Percentiles rank a stretch among this genome's conserved stretches.
phyloP scores from a whole-genome alignment of 73 alveolate species.

The Symbiodinium natans region DNA sequence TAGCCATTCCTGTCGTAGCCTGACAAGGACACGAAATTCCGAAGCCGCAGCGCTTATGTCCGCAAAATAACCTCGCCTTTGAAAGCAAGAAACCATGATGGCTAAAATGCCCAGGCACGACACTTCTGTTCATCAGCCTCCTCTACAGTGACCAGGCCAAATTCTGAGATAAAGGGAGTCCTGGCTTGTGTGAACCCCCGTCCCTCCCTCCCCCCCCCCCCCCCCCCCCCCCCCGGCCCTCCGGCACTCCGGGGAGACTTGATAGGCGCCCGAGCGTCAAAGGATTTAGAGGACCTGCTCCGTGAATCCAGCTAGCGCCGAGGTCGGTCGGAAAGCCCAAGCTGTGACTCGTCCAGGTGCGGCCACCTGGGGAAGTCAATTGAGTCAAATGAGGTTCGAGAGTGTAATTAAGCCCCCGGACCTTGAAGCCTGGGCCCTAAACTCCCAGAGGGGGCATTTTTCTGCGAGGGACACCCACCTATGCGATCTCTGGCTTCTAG shows the following conservation, averaged over 20 bases:
- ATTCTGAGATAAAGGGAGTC: not conserved
- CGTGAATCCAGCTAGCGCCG: constrained; percentile 71
- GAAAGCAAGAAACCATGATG: not conserved
- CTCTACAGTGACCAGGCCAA: not conserved
- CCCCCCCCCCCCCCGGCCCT: too few relatives aligned
- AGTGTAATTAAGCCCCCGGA: not conserved
- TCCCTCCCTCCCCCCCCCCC: too few relatives aligned
- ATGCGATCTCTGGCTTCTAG: constrained; percentile 31
- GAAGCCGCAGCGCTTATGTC: not conserved
- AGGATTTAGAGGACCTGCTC: constrained; percentile 14
- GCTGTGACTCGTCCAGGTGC: constrained; percentile 7
- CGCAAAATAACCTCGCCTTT: not conserved
- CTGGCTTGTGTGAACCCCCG: too few relatives aligned
- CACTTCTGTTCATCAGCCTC: constrained; percentile 11
- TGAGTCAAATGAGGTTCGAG: not conserved
- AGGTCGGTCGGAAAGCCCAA: constrained; percentile 53
- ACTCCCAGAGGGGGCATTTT: not conserved
- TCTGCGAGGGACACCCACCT: too few relatives aligned
- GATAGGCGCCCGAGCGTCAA: too few relatives aligned
- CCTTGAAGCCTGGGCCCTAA: not conserved
- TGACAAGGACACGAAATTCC: not conserved
- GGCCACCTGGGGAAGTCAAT: not conserved
- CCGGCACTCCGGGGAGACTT: too few relatives aligned
- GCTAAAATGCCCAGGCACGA: not conserved
- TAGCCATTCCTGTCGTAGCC: too few relatives aligned